These are phyloP conservation scores for Maudiozyma barnettii DNA, from an alignment of 805 yeast genomes.

Conservation along the genomic window DNA sequence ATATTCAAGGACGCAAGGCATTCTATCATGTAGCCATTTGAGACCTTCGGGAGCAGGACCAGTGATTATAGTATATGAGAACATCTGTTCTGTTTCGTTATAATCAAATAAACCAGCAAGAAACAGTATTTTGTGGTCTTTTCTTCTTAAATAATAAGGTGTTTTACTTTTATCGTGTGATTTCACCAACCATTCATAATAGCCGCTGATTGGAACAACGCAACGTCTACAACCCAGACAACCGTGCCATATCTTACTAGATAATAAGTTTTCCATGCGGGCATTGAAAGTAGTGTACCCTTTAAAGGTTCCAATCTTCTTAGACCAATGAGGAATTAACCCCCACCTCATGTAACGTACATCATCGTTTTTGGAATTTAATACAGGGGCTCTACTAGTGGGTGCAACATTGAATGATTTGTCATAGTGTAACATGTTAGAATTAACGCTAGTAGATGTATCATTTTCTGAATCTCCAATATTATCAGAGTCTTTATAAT, in stretches of 20 bases:
- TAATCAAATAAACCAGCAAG: slow-evolving; percentile 50
- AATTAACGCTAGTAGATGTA: slow-evolving; percentile 1
- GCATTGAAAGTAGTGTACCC: slow-evolving; percentile 61
- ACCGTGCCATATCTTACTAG: slow-evolving; percentile 48
- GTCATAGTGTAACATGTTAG: neutral
- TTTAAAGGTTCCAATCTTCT: slow-evolving; percentile 27
- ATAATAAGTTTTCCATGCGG: slow-evolving; percentile 35
- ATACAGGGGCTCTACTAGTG: slow-evolving; percentile 40
- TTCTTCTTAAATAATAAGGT: slow-evolving; percentile 59
- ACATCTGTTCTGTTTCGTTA: slow-evolving; percentile 16
- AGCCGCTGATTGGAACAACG: slow-evolving; percentile 71
- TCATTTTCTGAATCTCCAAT: slow-evolving; percentile 10
- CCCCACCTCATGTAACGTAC: slow-evolving; percentile 70
- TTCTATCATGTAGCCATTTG: slow-evolving; percentile 63
- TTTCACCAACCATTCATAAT: slow-evolving; percentile 65
- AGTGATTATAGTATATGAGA: slow-evolving; percentile 64
- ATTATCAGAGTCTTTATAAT: neutral
- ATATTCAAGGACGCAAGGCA: slow-evolving; percentile 65
- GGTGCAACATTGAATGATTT: slow-evolving; percentile 54
- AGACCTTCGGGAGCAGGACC: slow-evolving; percentile 55
- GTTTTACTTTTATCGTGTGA: slow-evolving; percentile 27
- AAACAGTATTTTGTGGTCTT: slow-evolving; percentile 44
- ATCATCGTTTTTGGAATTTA: slow-evolving; percentile 11
- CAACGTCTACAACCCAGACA: slow-evolving; percentile 47
- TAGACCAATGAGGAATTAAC: slow-evolving; percentile 59